Conservation (phyloP, 345 rosid species). For the Brassica juncea region DNA sequence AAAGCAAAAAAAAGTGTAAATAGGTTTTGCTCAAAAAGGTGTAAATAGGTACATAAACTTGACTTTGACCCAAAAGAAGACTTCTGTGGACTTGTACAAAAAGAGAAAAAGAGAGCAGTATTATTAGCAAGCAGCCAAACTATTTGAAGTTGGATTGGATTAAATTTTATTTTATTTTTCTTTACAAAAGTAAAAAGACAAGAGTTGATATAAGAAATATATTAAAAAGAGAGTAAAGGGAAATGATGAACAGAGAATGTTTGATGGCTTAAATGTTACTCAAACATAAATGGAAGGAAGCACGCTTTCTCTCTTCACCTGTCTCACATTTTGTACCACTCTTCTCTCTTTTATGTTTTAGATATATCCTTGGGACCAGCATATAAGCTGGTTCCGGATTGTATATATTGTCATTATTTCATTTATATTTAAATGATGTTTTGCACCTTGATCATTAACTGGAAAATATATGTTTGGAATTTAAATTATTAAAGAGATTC, state of each 20-base stretch:
- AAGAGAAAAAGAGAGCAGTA: background rate
- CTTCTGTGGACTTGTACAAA: background rate
- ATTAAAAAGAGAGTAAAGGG: background rate
- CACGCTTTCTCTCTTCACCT: background rate
- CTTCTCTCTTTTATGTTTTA: slow-evolving; percentile 8
- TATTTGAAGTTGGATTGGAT: background rate
- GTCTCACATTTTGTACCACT: background rate
- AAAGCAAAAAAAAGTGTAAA: background rate
- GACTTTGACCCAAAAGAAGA: slow-evolving; percentile 3
- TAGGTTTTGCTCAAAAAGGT: background rate
- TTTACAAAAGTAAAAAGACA: background rate
- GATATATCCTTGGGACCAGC: background rate
- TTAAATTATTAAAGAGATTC: background rate
- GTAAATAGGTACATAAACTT: background rate
- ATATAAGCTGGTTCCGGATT: background rate
- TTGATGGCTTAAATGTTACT: background rate
- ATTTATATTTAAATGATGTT: background rate
- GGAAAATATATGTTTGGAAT: background rate
- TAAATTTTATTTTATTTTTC: background rate
- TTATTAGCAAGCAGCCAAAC: background rate
- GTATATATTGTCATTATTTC: background rate
- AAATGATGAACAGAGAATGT: background rate
- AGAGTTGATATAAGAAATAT: background rate
- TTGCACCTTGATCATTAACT: background rate
- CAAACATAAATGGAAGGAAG: background rate